These are phyloP conservation scores for Fusarium staphyleae DNA, from an alignment of 2,329 filamentous ascomycete species.

Conservation along the genomic window DNA sequence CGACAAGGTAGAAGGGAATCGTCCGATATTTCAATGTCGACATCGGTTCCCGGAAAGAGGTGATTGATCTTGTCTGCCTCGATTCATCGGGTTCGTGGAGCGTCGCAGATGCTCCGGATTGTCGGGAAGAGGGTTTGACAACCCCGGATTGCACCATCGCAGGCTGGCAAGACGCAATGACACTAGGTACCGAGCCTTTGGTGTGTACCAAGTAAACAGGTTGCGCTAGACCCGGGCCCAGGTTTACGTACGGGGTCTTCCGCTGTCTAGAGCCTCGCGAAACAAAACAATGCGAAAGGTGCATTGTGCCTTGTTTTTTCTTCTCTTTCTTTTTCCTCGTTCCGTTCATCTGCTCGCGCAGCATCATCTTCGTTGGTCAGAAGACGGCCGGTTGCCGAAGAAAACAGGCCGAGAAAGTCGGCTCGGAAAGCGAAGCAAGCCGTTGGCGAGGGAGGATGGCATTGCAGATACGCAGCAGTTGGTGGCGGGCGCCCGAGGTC, in stretches of 20 bases:
- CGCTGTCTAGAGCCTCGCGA: conserved; percentile 5
- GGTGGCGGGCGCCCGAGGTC: conserved; percentile 36
- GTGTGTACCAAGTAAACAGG: conserved; percentile 27
- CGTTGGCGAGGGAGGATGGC: not conserved
- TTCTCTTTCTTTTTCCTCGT: not conserved
- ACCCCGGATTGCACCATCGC: conserved; percentile 42
- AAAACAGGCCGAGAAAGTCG: conserved; percentile 8
- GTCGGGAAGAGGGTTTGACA: conserved; percentile 29
- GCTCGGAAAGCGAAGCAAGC: conserved; percentile 11
- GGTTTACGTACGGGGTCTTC: conserved; percentile 1
- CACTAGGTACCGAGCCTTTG: conserved; percentile 25
- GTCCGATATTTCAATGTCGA: conserved; percentile 39
- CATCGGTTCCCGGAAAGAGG: conserved; percentile 36
- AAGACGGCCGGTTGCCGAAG: conserved; percentile 5
- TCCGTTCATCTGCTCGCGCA: not conserved
- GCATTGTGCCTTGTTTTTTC: not conserved
- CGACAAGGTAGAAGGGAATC: conserved; percentile 14
- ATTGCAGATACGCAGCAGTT: conserved; percentile 24
- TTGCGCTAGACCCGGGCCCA: conserved; percentile 12
- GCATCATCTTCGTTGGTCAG: conserved; percentile 5
- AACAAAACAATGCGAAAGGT: not conserved
- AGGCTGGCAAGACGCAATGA: conserved; percentile 42
- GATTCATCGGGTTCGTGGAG: conserved; percentile 9
- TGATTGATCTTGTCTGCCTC: conserved; percentile 22
- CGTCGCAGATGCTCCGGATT: conserved; percentile 13